These are phyloP conservation scores for Moesziomyces sp. DNA, from an alignment of 1,284 basidiomycete genomes.

Conservation along the genomic window DNA sequence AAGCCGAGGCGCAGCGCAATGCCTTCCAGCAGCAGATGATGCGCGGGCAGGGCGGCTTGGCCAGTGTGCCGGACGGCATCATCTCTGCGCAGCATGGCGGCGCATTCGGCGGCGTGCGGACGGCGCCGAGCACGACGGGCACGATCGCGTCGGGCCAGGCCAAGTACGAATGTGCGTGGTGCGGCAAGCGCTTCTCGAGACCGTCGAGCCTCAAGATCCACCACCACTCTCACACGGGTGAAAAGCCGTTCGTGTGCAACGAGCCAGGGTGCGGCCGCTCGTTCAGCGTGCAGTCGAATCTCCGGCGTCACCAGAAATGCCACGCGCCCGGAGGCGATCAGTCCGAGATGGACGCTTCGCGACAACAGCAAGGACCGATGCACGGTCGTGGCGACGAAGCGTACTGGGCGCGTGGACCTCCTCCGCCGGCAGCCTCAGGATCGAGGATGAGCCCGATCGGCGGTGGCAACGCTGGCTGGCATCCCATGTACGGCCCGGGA, in stretches of 20 bases:
- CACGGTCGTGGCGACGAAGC: slow-evolving; percentile 28
- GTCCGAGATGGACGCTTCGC: slow-evolving; percentile 26
- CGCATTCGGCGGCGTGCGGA: slow-evolving; percentile 30
- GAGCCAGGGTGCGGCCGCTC: slow-evolving; percentile 61
- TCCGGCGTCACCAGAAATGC: slow-evolving; percentile 63
- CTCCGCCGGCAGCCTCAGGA: slow-evolving; percentile 26
- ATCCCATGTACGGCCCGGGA: slow-evolving; percentile 24
- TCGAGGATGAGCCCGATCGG: slow-evolving; percentile 31
- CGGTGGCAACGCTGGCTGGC: slow-evolving; percentile 32
- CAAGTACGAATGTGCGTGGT: slow-evolving; percentile 64
- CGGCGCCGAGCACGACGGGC: slow-evolving; percentile 32
- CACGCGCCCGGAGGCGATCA: slow-evolving; percentile 48
- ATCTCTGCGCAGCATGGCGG: slow-evolving; percentile 35
- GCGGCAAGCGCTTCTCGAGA: slow-evolving; percentile 62
- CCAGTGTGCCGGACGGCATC: slow-evolving; percentile 42
- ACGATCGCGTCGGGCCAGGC: slow-evolving; percentile 48
- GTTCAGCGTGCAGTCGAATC: slow-evolving; percentile 65
- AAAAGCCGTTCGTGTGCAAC: slow-evolving; percentile 64
- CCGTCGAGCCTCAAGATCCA: slow-evolving; percentile 65
- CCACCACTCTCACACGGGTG: slow-evolving; percentile 64
- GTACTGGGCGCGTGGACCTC: slow-evolving; percentile 31
- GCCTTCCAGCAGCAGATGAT: slow-evolving; percentile 47
- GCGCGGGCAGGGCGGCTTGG: slow-evolving; percentile 32
- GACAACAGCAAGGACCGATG: slow-evolving; percentile 25
- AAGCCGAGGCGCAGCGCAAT: slow-evolving; percentile 40